Evolutionary conservation across 805 yeast genomes (phyloP), one percentile per base, ranked within the genome.

Genomic region (Wickerhamiella dianesei): DNA sequence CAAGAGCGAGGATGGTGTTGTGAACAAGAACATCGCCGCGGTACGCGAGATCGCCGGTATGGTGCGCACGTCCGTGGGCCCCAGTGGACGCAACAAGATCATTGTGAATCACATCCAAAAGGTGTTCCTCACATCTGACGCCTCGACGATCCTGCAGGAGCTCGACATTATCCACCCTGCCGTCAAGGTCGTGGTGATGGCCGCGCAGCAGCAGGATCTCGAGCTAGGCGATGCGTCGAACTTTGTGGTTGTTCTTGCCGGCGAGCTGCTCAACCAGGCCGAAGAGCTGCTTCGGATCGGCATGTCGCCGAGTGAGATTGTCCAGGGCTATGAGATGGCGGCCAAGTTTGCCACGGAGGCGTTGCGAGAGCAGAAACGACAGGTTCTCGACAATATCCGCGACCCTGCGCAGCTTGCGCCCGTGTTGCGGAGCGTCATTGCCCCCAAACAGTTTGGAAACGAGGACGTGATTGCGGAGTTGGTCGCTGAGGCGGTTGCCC

Each of bases 181-280:
- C 2, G 98, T 92, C 9, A 92, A 89, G 65, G 77, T 92, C 42
- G 74, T 92, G 52, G 92, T 89, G 47, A 87, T 87, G 96, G 95
- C 97, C 18, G 79, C 94, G 13, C 84, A 89, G 63, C 98, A 92
- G 69, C 98, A 92, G 68, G 95, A 92, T 64, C 75, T 78, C 56
- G 98, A 89, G 70, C 82, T 89, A 86, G 98, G 98, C 50, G 98
- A 92, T 66, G 85, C 84, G 59, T 84, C 96, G 20, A 92, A 89
- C 65, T 74, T 88, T 52, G 97, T 92, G 39, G 75, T 92, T 56
- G 77, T 89, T 35, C 73, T 92, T 51, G 96, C 96, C 21, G 97
- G 97, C 47, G 97, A 92, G 64, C 69, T 92, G 48, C 73, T 92
- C 53, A 81, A 78, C 59, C 77, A 83, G 56, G 85, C 95, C 44